Conservation (phyloP, 2,329 filamentous ascomycete species). For the Pseudogymnoascus sp. region DNA sequence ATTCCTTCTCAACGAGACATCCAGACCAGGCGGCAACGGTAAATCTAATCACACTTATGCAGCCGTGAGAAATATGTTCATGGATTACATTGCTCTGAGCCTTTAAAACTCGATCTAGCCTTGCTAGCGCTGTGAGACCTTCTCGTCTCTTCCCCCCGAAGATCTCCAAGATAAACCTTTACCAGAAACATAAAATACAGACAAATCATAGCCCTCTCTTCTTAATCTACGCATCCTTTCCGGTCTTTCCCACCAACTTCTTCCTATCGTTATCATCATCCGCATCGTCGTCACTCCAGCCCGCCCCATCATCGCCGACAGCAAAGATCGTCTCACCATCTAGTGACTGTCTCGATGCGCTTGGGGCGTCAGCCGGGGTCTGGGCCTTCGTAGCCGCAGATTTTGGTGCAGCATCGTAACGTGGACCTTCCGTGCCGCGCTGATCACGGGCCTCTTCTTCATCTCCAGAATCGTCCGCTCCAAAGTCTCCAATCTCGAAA, state of each 20-base stretch:
- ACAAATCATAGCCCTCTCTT: slow-evolving; percentile 10
- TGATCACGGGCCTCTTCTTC: slow-evolving; percentile 50
- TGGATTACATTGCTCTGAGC: slow-evolving; percentile 8
- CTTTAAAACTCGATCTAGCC: neutral
- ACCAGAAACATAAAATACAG: slow-evolving; percentile 10
- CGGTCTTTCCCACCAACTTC: slow-evolving; percentile 40
- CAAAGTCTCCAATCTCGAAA: slow-evolving; percentile 91
- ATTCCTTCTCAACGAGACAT: neutral
- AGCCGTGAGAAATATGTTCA: neutral
- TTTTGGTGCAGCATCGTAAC: slow-evolving; percentile 25
- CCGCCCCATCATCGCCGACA: slow-evolving; percentile 68
- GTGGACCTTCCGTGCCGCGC: slow-evolving; percentile 27
- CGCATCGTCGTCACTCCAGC: slow-evolving; percentile 71
- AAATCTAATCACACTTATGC: neutral
- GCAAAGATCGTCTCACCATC: slow-evolving; percentile 96
- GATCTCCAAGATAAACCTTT: neutral
- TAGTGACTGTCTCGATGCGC: slow-evolving; percentile 44
- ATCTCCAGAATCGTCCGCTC: slow-evolving; percentile 58
- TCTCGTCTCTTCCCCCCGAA: neutral
- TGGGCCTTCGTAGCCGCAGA: slow-evolving; percentile 20
- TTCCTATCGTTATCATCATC: slow-evolving; percentile 48
- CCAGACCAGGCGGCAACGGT: neutral
- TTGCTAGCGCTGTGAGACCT: neutral
- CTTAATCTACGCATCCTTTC: slow-evolving; percentile 6
- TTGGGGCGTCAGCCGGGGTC: slow-evolving; percentile 27